These are phyloP conservation scores for Paecilomyces dactylethromorphus DNA, from an alignment of 2,329 filamentous ascomycete species.

Conservation along the genomic window DNA sequence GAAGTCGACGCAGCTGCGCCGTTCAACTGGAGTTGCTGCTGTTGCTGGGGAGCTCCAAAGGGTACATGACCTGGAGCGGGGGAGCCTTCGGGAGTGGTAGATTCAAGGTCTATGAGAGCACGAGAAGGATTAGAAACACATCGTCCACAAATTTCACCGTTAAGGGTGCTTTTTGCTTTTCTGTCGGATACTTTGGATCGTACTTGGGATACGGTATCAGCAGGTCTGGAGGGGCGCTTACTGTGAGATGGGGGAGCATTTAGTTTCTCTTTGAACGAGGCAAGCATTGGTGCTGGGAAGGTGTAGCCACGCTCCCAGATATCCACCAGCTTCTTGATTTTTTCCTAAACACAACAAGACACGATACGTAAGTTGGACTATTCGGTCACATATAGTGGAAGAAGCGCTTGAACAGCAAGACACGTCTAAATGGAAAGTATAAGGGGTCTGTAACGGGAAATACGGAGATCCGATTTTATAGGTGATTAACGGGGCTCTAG, in stretches of 20 bases:
- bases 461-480: slow-evolving; percentile 17
- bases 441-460: slow-evolving; percentile 16
- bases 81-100: slow-evolving; percentile 61
- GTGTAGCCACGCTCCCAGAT: slow-evolving; percentile 97
- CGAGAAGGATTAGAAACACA: slow-evolving; percentile 20
- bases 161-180: neutral
- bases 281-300: slow-evolving; percentile 73
- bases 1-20: slow-evolving; percentile 14
- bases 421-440: slow-evolving; percentile 15
- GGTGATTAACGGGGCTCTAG: slow-evolving; percentile 18
- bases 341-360: slow-evolving; percentile 63
- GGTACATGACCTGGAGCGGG: slow-evolving; percentile 40
- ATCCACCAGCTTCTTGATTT: slow-evolving; percentile 89
- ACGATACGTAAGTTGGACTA: slow-evolving; percentile 44
- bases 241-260: slow-evolving; percentile 54
- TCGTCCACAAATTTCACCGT: slow-evolving; percentile 8
- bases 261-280: slow-evolving; percentile 76
- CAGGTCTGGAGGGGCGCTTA: slow-evolving; percentile 44
- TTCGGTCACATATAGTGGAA: slow-evolving; percentile 21
- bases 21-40: slow-evolving; percentile 18
- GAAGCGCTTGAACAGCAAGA: slow-evolving; percentile 13
- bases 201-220: slow-evolving; percentile 3
- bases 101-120: slow-evolving; percentile 48
- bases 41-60: slow-evolving; percentile 27
- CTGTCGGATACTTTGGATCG: neutral